phyloP scores from a whole-genome alignment of 352 stramenopile species.

The Pythium rhizo-oryzae region DNA sequence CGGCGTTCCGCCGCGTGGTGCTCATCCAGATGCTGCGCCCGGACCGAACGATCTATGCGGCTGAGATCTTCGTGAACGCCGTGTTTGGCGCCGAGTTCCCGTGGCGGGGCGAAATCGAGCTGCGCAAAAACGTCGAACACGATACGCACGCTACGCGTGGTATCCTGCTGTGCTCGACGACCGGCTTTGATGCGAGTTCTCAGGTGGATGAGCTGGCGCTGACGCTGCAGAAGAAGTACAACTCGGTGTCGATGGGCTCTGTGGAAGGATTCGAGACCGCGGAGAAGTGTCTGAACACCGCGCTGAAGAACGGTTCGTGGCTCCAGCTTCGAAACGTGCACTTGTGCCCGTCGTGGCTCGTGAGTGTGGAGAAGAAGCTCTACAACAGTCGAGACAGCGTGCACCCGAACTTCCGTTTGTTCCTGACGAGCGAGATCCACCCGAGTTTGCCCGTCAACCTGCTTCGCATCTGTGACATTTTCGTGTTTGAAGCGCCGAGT shows the following conservation, averaged over 20 bases:
- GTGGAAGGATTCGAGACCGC: conserved; percentile 96
- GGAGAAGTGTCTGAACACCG: conserved; percentile 94
- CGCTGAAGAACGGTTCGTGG: conserved; percentile 97
- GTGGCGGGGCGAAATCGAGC: conserved; percentile 95
- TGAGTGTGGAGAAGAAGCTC: conserved; percentile 97
- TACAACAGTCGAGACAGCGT: conserved; percentile 80
- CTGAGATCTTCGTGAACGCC: conserved; percentile 71
- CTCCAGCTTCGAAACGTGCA: conserved; percentile 99
- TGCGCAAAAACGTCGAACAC: conserved; percentile 92
- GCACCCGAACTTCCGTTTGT: conserved; percentile 87
- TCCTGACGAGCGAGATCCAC: conserved; percentile 99
- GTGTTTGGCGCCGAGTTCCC: conserved; percentile 93
- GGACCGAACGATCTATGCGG: conserved; percentile 86
- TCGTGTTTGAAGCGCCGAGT: conserved; percentile 98
- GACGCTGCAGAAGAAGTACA: conserved; percentile 92
- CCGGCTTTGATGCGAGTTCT: conserved; percentile 97
- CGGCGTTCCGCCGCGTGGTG: conserved; percentile 82
- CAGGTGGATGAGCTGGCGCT: conserved; percentile 96
- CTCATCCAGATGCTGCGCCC: conserved; percentile 89
- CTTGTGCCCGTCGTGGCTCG: conserved; percentile 98
- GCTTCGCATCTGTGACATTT: conserved; percentile 96
- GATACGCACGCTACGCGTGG: conserved; percentile 91
- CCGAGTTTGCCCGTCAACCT: conserved; percentile 96
- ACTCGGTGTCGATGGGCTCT: conserved; percentile 98
- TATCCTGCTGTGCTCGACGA: conserved; percentile 97